Evolutionary conservation across 148 eudicot genomes (phyloP).

Genomic region (Amaranthus cruentus): DNA sequence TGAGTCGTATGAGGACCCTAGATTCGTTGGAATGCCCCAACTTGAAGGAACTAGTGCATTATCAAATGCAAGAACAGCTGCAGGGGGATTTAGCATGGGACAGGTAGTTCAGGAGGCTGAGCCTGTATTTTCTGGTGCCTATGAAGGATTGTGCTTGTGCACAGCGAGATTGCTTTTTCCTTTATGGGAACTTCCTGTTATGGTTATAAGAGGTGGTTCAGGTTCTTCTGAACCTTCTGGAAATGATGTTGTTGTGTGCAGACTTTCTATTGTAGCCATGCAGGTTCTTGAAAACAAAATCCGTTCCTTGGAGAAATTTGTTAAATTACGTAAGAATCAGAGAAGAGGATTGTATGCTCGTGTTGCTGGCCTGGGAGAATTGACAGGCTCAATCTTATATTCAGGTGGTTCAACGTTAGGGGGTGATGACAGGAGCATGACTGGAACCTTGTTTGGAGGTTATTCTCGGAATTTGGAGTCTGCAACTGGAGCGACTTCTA

Average conservation of each 20-base stretch:
- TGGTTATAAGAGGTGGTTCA: slow-evolving; percentile 49
- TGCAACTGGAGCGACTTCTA: slow-evolving; percentile 52
- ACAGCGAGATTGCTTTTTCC: slow-evolving; percentile 92
- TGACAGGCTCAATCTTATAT: slow-evolving; percentile 82
- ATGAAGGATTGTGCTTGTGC: slow-evolving; percentile 94
- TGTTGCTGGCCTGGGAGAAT: slow-evolving; percentile 90
- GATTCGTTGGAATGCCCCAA: slow-evolving; percentile 92
- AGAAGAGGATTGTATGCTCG: slow-evolving; percentile 91
- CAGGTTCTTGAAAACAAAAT: slow-evolving; percentile 86
- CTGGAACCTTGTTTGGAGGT: slow-evolving; percentile 66
- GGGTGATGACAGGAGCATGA: slow-evolving; percentile 64
- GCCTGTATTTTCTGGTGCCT: slow-evolving; percentile 92
- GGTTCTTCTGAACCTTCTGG: slow-evolving; percentile 43
- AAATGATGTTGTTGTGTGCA: slow-evolving; percentile 56
- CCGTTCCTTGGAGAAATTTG: slow-evolving; percentile 79
- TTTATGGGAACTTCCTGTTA: slow-evolving; percentile 86
- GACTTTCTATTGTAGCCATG: slow-evolving; percentile 74
- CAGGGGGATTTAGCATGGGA: slow-evolving; percentile 98
- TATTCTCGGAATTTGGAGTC: slow-evolving; percentile 56
- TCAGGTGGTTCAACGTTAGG: slow-evolving; percentile 60
- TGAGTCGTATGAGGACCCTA: slow-evolving; percentile 94
- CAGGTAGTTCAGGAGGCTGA: slow-evolving; percentile 98
- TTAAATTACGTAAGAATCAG: slow-evolving; percentile 78
- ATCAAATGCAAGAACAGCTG: slow-evolving; percentile 66
- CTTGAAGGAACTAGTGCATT: slow-evolving; percentile 86